Conservation (phyloP, 1,139 yeast species). For the Diutina ranongensis region DNA sequence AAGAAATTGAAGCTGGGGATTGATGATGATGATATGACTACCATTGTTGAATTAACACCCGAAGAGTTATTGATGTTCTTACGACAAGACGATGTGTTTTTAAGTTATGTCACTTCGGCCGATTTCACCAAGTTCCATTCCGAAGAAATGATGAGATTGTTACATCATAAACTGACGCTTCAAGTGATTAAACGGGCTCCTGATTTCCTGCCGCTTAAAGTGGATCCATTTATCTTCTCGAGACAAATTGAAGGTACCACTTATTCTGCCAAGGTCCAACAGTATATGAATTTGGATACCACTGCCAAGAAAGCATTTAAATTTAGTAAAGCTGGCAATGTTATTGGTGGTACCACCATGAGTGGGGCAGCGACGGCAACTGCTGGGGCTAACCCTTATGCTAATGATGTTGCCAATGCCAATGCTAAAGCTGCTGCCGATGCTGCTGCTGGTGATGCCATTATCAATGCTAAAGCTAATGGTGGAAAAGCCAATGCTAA, state of each 20-base stretch:
- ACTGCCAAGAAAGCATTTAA: too few species aligned
- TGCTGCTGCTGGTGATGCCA: too few species aligned
- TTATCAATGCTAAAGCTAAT: too few species aligned
- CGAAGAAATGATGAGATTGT: conserved; percentile 4
- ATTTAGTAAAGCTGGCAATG: too few species aligned
- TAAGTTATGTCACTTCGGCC: background rate
- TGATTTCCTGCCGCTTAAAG: conserved; percentile 1
- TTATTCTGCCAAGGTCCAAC: background rate
- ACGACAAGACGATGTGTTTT: conserved; percentile 1
- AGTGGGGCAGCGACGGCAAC: too few species aligned
- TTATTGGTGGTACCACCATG: too few species aligned
- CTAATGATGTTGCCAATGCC: too few species aligned
- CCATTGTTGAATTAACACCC: conserved; percentile 1
- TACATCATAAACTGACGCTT: background rate
- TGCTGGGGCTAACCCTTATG: too few species aligned
- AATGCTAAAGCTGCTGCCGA: too few species aligned
- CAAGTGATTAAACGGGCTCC: background rate
- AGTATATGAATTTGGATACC: background rate
- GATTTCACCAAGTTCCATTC: background rate
- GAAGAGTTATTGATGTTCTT: conserved; percentile 4
- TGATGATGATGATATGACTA: background rate
- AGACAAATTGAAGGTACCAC: background rate
- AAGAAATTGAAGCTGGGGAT: conserved; percentile 5
- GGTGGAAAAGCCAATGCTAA: too few species aligned
- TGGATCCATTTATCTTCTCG: background rate